Conservation (phyloP, 2,329 filamentous ascomycete species). For the Stromatinia cepivora region DNA sequence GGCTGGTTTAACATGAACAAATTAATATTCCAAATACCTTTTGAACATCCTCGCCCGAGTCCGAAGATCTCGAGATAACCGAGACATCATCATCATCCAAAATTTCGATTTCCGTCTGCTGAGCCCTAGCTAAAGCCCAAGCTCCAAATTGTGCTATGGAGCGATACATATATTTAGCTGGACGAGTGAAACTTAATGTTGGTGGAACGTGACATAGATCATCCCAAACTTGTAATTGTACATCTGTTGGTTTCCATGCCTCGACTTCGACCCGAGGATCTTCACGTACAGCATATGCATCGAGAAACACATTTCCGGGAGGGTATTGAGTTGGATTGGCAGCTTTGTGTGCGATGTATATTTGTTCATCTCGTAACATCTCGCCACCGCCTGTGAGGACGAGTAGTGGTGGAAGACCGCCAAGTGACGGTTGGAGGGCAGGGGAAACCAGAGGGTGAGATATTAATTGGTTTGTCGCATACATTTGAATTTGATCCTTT, state of each 20-base stretch:
- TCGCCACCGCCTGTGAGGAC: constrained; percentile 89
- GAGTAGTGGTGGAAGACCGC: constrained; percentile 83
- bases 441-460: constrained; percentile 89
- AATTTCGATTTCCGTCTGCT: constrained; percentile 78
- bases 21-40: constrained; percentile 28
- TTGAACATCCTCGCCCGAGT: constrained; percentile 39
- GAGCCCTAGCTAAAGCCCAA: constrained; percentile 83
- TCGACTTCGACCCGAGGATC: constrained; percentile 54
- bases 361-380: constrained; percentile 87
- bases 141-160: constrained; percentile 90
- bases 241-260: constrained; percentile 79
- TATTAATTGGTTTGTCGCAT: constrained; percentile 80
- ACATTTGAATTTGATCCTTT: constrained; percentile 90
- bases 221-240: constrained; percentile 95
- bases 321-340: constrained; percentile 79
- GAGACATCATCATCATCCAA: constrained; percentile 76
- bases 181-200: constrained; percentile 92
- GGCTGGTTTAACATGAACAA: not conserved
- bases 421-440: constrained; percentile 81
- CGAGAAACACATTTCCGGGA: constrained; percentile 62
- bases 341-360: constrained; percentile 92
- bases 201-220: constrained; percentile 90
- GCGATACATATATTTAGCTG: constrained; percentile 94
- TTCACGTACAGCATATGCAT: constrained; percentile 57
- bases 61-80: constrained; percentile 63